Conservation (phyloP, 305 asterid species). For the Fraxinus ornus region DNA sequence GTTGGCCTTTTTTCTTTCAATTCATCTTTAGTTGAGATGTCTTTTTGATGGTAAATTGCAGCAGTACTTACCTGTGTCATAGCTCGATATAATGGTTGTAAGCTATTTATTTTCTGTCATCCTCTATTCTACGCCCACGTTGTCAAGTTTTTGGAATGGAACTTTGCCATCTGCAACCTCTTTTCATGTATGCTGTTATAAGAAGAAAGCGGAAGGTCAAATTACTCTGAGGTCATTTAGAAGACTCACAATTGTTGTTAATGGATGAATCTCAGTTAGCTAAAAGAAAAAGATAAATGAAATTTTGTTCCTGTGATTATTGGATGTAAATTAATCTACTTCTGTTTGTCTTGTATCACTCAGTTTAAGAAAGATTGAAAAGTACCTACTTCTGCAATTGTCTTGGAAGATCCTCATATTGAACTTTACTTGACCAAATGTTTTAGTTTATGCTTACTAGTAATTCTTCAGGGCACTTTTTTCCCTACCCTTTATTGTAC, state of each 20-base stretch:
- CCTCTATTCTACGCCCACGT: neutral
- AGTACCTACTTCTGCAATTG: slow-evolving; percentile 1
- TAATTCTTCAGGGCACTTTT: neutral
- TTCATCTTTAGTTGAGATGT: neutral
- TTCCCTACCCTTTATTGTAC: neutral
- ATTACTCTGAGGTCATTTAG: neutral
- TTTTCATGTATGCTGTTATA: slow-evolving; percentile 2
- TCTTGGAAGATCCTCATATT: neutral
- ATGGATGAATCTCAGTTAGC: slow-evolving; percentile 4
- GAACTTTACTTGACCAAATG: slow-evolving; percentile 3
- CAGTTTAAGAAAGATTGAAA: neutral
- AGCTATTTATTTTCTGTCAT: neutral
- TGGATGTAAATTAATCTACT: neutral
- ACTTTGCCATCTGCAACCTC: neutral
- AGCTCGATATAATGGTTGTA: neutral
- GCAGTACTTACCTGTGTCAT: neutral
- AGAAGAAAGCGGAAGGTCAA: neutral
- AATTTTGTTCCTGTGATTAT: neutral
- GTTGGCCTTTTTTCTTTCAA: neutral
- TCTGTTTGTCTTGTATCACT: neutral
- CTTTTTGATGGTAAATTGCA: neutral
- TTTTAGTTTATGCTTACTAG: neutral
- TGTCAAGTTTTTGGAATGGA: neutral
- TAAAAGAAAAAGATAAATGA: neutral
- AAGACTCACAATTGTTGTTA: neutral